Evolutionary conservation across 257 asterid species (phyloP), one percentile per base, ranked within the genome.

Genomic region (Mitragyna speciosa): DNA sequence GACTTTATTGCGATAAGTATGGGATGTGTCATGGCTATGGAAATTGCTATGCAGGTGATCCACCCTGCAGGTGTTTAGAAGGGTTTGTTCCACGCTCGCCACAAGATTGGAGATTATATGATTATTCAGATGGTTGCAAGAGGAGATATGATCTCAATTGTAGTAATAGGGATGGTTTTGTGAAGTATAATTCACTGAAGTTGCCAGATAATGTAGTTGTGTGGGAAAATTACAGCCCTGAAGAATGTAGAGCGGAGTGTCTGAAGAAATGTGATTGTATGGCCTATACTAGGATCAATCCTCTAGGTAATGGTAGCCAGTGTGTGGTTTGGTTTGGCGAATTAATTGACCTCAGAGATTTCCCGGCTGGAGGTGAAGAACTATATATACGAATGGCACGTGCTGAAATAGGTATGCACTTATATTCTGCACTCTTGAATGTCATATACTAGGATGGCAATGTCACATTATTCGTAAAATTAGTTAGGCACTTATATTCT

Each of bases 11-110:
- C 33, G 89, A 88, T 39, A 31, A 31, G 9, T 89, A 86, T 75
- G 84, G 72, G 22, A 71, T 82, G 17, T 89, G 92, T 81, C 87
- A 90, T 20, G 85, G 88, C 58, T 81, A 84, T 45, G 84, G 82
- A 58, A 77, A 52, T 59, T 85, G 88, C 61, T 16, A 80, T 51
- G 5, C 33, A 6, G 51, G 30, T 48, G 80, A 76, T 45, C 86
- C 84, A 10, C 69, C 47, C 31, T 85, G 88, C 54, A 52, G 76
- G 65, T 85, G 88, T 49, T 80, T 85, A 15, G 59, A 74, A 52
- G 88, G 88, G 48, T 82, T 82, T 77, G 69, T 68, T 78, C 86
- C 88, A 5, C 61, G 12, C 22, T 76, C 82, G 41, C 4, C 65
- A 1, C 58, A 77, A 5, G 82, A 77, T 63, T 85, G 88, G 86